Base-by-base conservation (phyloP, 306 rosid species). In the Cicer bijugum region DNA sequence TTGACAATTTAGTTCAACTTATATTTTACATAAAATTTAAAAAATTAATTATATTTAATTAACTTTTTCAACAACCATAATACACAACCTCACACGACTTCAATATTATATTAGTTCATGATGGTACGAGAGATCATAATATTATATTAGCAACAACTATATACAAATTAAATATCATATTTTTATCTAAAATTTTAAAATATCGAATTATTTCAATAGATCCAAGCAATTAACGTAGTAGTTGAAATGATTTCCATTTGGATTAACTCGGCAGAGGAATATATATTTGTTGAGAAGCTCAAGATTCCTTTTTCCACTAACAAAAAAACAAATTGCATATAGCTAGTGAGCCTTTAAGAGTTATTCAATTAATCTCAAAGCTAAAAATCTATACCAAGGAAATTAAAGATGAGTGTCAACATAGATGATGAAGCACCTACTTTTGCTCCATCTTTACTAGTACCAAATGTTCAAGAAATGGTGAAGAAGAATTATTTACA, bases 401-500 rank as follows among this genome's bases (percentile, higher is more conserved):
- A 58, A 28, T 1, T 11, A 58, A 58, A 65, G 15, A 65, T 65
- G 53, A 65, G 71, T 62, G 7, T 62, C 50, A 39, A 39, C 46
- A 9, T 15, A 4, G 50, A 67, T 20, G 12, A 12, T 52, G 71
- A 74, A 59, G 40, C 23, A 42, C 81, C 72, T 7, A 75, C 63
- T 33, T 81, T 6, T 28, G 80, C 46, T 19, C 20, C 77, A 69
- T 79, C 90, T 45, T 37, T 86, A 11, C 78, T 66, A 1, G 77
- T 72, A 2, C 81, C 78, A 20, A 81, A 79, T 71, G 88, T 84
- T 67, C 88, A 87, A 78, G 88, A 87, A 77, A 66, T 84, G 76
- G 71, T 80, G 51, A 80, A 40, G 65, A 72, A 42, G 6, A 73
- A 85, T 35, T 84, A 74, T 33, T 67, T 64, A 39, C 33, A 57